Conservation (phyloP, 1,139 yeast species). For the Magnusiomyces sp. region DNA sequence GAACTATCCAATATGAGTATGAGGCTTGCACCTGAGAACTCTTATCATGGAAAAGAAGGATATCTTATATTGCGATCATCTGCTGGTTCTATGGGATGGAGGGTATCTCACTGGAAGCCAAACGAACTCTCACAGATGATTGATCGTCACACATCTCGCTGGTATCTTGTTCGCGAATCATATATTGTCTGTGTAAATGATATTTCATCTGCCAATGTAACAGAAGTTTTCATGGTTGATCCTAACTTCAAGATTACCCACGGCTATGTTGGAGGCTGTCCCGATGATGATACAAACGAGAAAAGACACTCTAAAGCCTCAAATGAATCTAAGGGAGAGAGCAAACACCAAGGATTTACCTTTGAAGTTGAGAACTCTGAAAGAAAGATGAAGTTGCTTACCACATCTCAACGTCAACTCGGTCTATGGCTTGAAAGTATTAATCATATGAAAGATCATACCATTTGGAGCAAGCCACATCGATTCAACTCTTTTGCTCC, state of each 20-base stretch:
- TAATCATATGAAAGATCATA: conserved; percentile 54
- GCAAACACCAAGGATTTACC: conserved; percentile 28
- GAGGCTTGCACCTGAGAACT: conserved; percentile 71
- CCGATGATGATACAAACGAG: conserved; percentile 8
- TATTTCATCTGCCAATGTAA: conserved; percentile 75
- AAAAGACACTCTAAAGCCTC: conserved; percentile 8
- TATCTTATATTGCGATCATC: conserved; percentile 69
- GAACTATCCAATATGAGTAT: conserved; percentile 87
- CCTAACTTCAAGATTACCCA: conserved; percentile 47
- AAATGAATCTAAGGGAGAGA: background rate
- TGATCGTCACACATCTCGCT: conserved; percentile 79
- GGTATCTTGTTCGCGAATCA: conserved; percentile 82
- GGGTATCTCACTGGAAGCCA: conserved; percentile 80
- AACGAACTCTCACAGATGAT: conserved; percentile 66
- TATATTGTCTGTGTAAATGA: conserved; percentile 81
- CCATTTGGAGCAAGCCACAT: conserved; percentile 64
- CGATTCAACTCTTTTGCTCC: conserved; percentile 93
- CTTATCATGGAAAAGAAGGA: conserved; percentile 86
- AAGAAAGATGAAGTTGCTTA: conserved; percentile 64
- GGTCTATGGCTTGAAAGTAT: conserved; percentile 72
- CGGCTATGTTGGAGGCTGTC: conserved; percentile 10
- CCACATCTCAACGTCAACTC: conserved; percentile 63
- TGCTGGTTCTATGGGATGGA: conserved; percentile 89
- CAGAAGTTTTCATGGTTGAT: conserved; percentile 86
- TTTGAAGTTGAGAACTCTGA: conserved; percentile 74